These are phyloP conservation scores for Mortierella sp. DNA, from an alignment of 371 early-diverging fungal species.

Conservation along the genomic window DNA sequence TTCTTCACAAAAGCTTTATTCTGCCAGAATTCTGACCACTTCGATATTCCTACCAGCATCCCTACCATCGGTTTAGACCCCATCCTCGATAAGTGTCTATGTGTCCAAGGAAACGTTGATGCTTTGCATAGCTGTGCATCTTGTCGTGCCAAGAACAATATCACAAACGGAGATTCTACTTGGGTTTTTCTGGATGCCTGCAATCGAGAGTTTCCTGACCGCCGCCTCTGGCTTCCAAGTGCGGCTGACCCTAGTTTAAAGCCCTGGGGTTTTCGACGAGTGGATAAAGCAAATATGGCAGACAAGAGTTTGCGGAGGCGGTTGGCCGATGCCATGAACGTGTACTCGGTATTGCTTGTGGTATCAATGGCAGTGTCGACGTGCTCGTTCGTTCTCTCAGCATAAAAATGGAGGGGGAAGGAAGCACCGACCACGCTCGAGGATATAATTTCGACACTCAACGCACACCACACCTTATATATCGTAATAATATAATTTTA, in stretches of 20 bases:
- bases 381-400: conserved; percentile 8
- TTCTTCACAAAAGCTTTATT: conserved; percentile 32
- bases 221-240: conserved; percentile 20
- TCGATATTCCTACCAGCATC: conserved; percentile 37
- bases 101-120: conserved; percentile 32
- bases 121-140: conserved; percentile 41
- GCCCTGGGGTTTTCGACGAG: conserved; percentile 15
- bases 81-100: conserved; percentile 48
- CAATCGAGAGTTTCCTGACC: conserved; percentile 28
- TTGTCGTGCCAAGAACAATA: conserved; percentile 37
- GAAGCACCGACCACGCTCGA: too few relatives aligned
- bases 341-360: conserved; percentile 28
- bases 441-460: too few relatives aligned
- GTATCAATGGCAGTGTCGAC: conserved; percentile 14
- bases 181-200: conserved; percentile 41
- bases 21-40: conserved; percentile 47
- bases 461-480: too few relatives aligned
- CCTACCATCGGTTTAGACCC: conserved; percentile 48
- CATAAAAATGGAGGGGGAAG: conserved; percentile 4
- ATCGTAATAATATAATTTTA: background rate
- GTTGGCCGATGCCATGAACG: conserved; percentile 9
- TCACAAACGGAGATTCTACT: conserved; percentile 34
- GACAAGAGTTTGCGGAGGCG: background rate
- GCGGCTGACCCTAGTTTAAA: conserved; percentile 7
- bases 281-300: background rate